Conservation (phyloP, 371 early-diverging fungal species). For the Lichtheimia ornata region DNA sequence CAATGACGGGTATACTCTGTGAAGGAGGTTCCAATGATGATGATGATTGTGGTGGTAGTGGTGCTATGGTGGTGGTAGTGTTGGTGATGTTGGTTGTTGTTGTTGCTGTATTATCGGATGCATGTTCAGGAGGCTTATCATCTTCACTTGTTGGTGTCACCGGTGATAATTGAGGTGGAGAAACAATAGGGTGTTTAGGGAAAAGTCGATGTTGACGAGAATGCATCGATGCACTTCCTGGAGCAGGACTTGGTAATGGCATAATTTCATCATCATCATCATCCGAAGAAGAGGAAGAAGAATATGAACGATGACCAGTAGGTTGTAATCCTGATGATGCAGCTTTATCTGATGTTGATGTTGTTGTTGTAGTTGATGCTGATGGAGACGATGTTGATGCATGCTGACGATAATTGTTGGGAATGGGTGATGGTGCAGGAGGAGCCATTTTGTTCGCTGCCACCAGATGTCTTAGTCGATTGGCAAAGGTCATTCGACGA, state of each 20-base stretch:
- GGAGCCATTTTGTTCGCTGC: constrained; percentile 28
- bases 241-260: background rate
- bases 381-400: constrained; percentile 10
- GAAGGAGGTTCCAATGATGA: background rate
- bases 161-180: constrained; percentile 12
- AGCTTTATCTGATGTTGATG: no score
- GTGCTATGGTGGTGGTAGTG: background rate
- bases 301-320: background rate
- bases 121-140: constrained; percentile 4
- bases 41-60: no score
- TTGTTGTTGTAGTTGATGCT: no score
- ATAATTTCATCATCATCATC: background rate
- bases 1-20: constrained; percentile 33
- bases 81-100: constrained; percentile 4
- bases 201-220: constrained; percentile 13
- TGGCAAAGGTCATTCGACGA: constrained; percentile 20
- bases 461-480: constrained; percentile 32
- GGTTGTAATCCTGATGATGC: no score
- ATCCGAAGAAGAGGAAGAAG: background rate
- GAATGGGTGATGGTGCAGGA: constrained; percentile 36
- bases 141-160: constrained; percentile 13
- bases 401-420: constrained; percentile 25
- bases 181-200: constrained; percentile 14
- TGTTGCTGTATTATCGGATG: constrained; percentile 7
- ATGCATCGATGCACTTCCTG: background rate